Base-by-base conservation (phyloP, 768 basidiomycete genomes). In the Pleurotus salmoneostramineus region DNA sequence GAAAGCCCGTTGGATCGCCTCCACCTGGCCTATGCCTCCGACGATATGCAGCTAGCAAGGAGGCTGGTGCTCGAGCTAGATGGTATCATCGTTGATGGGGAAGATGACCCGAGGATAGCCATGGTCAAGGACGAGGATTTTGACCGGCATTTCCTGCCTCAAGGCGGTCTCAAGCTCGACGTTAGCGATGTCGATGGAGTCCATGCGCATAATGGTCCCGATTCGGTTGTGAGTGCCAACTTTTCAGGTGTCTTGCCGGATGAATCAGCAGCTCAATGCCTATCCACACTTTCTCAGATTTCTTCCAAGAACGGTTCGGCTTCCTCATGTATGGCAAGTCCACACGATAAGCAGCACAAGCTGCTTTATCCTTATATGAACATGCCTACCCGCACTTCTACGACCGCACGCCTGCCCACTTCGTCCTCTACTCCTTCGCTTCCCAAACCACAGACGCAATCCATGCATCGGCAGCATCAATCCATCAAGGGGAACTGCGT, bases 41-140 rank as follows among this genome's bases (percentile, higher is more conserved):
- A 88, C 67, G 74, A 89, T 72, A 81, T 88, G 57, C 84, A 82
- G 58, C 78, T 83, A 60, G 86, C 87, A 46, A 84, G 83, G 71
- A 73, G 83, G 32, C 77, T 88, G 8, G 75, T 86, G n/a, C 71
- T 89, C 50, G 77, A 79, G 17, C 79, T 87, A 62, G 81, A 80
- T 63, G 86, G 85, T 61, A 78, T 87, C 56, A 78, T 86, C 58
- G 81, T 87, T 66, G 73, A 77, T 7, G 75, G 77, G 10, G 80
- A 83, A 68, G 69, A 79, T 59, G 86, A 87, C 68, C 85, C 87
- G 1, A 80, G 84, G 47, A 85, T 88, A 52, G 83, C 80, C 46
- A 72, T 77, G 14, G 84, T 89, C 47, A 77, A 74, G 61, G 78
- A 81, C 67, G 78, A 76, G 62, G 79, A 78, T 60, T 80, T 80